These are phyloP conservation scores for Umbellularia californica DNA, from an alignment of 164 flowering plant genomes.

Conservation along the genomic window DNA sequence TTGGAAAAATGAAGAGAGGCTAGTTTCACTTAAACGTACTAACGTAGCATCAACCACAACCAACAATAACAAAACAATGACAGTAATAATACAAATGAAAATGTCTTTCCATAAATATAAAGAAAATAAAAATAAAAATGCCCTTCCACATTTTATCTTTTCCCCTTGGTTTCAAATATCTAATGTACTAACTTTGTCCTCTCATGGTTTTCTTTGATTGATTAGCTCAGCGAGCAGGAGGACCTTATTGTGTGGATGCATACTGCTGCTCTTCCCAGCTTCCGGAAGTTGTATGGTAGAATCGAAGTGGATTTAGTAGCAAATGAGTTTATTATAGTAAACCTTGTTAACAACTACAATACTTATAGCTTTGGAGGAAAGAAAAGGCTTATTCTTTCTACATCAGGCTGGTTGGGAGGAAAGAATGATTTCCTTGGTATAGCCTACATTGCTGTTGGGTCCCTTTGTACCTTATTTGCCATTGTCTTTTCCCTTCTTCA, in stretches of 20 bases:
- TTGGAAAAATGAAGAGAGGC: not conserved
- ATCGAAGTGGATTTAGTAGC: conserved; percentile 66
- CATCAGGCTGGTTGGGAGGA: conserved; percentile 84
- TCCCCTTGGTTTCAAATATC: not conserved
- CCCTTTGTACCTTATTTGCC: conserved; percentile 41
- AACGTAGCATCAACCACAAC: not conserved
- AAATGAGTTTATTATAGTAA: conserved; percentile 44
- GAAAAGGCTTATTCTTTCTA: conserved; percentile 74
- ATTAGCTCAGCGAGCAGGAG: conserved; percentile 78
- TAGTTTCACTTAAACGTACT: not conserved
- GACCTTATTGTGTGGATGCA: conserved; percentile 96
- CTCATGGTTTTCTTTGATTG: conserved; percentile 8
- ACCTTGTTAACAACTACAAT: conserved; percentile 68
- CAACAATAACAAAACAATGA: too few relatives aligned
- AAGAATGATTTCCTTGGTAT: conserved; percentile 76
- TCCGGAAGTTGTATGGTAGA: conserved; percentile 77
- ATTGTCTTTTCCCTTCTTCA: conserved; percentile 62
- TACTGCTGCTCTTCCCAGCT: conserved; percentile 79
- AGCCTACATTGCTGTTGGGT: conserved; percentile 58
- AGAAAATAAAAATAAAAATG: not conserved
- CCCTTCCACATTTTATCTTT: not conserved
- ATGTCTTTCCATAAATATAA: too few relatives aligned
- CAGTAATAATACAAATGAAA: too few relatives aligned
- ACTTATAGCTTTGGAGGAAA: conserved; percentile 73
- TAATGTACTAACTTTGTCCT: conserved; percentile 3